phyloP scores from a whole-genome alignment of 164 flowering plant species.

The Chimonanthus praecox region DNA sequence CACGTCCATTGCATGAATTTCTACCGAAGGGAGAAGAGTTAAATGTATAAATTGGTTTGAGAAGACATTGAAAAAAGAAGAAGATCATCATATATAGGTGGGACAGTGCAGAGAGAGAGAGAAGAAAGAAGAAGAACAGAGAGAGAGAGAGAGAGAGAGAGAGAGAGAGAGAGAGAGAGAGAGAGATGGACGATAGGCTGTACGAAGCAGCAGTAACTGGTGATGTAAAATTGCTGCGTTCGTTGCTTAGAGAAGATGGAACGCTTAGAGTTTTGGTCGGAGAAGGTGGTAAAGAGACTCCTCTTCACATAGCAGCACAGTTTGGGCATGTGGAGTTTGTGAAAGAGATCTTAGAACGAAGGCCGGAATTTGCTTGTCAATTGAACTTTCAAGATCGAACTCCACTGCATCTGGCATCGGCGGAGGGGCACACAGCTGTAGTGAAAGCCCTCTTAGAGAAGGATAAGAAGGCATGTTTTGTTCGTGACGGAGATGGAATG shows the following conservation, averaged over 20 bases:
- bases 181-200: neutral
- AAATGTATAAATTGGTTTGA: too few species aligned
- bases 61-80: too few species aligned
- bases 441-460: neutral
- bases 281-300: neutral
- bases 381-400: neutral
- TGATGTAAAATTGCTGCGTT: neutral
- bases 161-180: too few species aligned
- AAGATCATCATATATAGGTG: too few species aligned
- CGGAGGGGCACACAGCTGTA: neutral
- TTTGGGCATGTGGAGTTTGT: neutral
- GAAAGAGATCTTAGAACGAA: neutral
- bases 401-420: slow-evolving; percentile 1
- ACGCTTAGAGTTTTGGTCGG: neutral
- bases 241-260: neutral
- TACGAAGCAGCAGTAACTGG: slow-evolving; percentile 3
- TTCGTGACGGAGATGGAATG: neutral
- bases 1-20: too few species aligned
- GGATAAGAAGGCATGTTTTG: neutral
- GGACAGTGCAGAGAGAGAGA: too few species aligned
- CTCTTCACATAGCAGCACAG: slow-evolving; percentile 4
- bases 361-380: neutral
- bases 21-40: too few species aligned
- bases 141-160: too few species aligned
- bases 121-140: too few species aligned